Evolutionary conservation across 2,329 filamentous ascomycete genomes (phyloP), one percentile per base, ranked within the genome.

Genomic region (Ilyonectria mors-panacis): DNA sequence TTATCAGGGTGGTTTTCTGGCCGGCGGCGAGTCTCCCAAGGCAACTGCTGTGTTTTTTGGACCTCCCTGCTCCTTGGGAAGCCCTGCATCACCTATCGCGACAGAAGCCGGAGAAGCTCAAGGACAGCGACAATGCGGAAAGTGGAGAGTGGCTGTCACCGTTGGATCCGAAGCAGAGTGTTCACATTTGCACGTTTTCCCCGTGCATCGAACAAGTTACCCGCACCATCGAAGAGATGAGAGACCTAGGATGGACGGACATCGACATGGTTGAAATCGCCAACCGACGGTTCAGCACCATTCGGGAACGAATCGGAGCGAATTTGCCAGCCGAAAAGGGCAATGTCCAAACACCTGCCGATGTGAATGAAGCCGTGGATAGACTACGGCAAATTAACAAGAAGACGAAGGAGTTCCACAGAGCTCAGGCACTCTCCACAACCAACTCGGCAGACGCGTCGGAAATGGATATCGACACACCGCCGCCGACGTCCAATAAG

Each of bases 141-240:
- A 64, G 74, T 54, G 54, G 70, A 26, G 72, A 64, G 44, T 90
- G 87, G 83, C 78, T 86, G 17, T 91, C 89, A 0, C 86, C 89
- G 0, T 85, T 98, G 12, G 91, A 96, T 72, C 90, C 93, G 0
- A 86, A 87, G n/a, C 87, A 88, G 47, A 87, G 92, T 6, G 89
- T 92, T 1, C 88, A 96, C 77, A 88, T 99, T 61, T 99, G 96
- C 84, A 97, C 94, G 1, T 99, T 99, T 82, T 97, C 93, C 1
- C 96, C 96, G 0, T 99, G 96, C 81, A 97, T 99, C 71, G 96
- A 99, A 81, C 96, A 99, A 83, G 95, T 97, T 23, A 94, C 93
- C 59, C 89, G 91, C 63, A 98, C 96, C 0, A 91, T 97, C 60
- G 92, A 93, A 12, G 89, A 89, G 13, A 87, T 99, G 80, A 91